These are phyloP conservation scores for Mycena haematopus DNA, from an alignment of 768 basidiomycete genomes.

Conservation along the genomic window DNA sequence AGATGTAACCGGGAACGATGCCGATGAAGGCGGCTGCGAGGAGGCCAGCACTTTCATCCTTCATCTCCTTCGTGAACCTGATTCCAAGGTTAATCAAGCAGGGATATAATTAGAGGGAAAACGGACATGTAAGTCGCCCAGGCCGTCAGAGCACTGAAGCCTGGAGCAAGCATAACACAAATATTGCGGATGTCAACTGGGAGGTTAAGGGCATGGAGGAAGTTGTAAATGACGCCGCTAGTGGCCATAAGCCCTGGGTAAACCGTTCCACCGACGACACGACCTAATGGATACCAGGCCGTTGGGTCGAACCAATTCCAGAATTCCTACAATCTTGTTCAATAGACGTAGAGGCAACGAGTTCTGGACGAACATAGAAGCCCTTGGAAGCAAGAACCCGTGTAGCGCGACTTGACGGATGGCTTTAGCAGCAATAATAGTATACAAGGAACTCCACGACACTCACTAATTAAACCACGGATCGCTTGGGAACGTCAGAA, in stretches of 20 bases:
- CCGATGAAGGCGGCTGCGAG: conserved; percentile 98
- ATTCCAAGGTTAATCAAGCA: conserved; percentile 3
- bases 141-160: conserved; percentile 95
- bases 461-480: conserved; percentile 99
- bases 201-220: conserved; percentile 86
- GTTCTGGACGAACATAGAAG: conserved; percentile 77
- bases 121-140: conserved; percentile 95
- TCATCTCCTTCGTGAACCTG: conserved; percentile 97
- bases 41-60: conserved; percentile 93
- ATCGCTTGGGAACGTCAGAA: conserved; percentile 60
- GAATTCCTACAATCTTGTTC: conserved; percentile 73
- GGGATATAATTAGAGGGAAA: neutral
- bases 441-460: conserved; percentile 18
- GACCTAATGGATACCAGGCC: conserved; percentile 98
- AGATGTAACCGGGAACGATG: conserved; percentile 98
- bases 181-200: conserved; percentile 98
- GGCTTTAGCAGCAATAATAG: conserved; percentile 25
- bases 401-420: conserved; percentile 80
- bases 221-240: conserved; percentile 94
- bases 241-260: conserved; percentile 99
- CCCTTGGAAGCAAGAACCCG: conserved; percentile 89
- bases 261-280: conserved; percentile 97
- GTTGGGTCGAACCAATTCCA: conserved; percentile 99
- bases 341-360: neutral
- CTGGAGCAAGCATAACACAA: conserved; percentile 95